Evolutionary conservation across 345 rosid genomes (phyloP), one percentile per base, ranked within the genome.

Genomic region (Hibiscus mutabilis): DNA sequence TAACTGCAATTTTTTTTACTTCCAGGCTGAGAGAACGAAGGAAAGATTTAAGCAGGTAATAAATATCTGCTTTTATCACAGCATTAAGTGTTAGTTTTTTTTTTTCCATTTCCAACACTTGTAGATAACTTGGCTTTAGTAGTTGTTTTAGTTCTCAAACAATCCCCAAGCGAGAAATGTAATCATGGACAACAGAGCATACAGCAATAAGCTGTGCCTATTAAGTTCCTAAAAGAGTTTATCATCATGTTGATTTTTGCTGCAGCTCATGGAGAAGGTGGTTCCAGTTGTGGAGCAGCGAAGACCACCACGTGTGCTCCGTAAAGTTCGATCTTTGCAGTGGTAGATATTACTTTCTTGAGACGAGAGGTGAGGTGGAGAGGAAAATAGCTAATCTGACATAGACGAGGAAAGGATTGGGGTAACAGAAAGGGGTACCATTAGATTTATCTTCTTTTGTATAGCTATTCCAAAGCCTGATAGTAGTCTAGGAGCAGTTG

Each of bases 191-290:
- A 35, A 55, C 15, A 8, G 52, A 13, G 21, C 40, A 57, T 56
- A 11, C 19, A 13, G 5, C 49, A n/a, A 27, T 16, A 19, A 29
- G 53, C 25, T 63, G 69, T 8, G 37, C 47, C 8, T 42, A 37
- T 18, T 35, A 24, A 15, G 59, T 27, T 25, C 51, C 15, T 47
- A 37, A 27, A 7, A 11, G 18, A 10, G 25, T 63, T 59, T 55
- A 55, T 66, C 49, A 59, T 11, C 59, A 19, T 33, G 21, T 40
- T 66, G 16, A 63, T 71, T 66, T 58, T 51, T 66, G 16, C 40
- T 78, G 79, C 89, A 89, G 88, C 89, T 93, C 67, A 86, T 88
- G 94, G 94, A 88, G 82, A 81, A 78, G 49, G 88, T 88, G 76
- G 66, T 89, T 68, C 96, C 94, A 0, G 84, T 88, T 52, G 90